Evolutionary conservation across 148 eudicot species (phyloP).

Genomic region (Vaccinium darrowii): DNA sequence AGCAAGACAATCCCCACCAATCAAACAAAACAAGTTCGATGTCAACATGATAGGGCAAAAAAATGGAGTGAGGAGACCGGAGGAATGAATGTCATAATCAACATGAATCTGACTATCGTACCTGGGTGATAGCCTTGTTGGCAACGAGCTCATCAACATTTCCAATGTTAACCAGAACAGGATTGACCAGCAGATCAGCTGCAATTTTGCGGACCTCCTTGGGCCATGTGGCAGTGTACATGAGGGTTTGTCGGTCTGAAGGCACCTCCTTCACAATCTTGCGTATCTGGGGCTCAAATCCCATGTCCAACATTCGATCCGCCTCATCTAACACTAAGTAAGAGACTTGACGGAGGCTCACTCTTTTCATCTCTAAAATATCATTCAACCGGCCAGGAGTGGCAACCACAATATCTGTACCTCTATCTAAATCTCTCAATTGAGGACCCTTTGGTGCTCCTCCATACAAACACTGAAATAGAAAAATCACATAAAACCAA

Average conservation of each 20-base stretch:
- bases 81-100: neutral
- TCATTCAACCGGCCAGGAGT: conserved; percentile 99
- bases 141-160: conserved; percentile 92
- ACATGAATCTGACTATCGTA: conserved; percentile 11
- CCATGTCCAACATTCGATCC: conserved; percentile 99
- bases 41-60: neutral
- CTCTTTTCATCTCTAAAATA: conserved; percentile 73
- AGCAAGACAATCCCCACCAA: neutral
- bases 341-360: conserved; percentile 79
- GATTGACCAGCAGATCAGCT: conserved; percentile 71
- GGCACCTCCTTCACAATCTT: conserved; percentile 92
- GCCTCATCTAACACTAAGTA: conserved; percentile 97
- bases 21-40: neutral
- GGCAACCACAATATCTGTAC: conserved; percentile 89
- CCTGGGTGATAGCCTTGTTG: conserved; percentile 95
- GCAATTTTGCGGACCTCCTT: conserved; percentile 96
- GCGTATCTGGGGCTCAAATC: conserved; percentile 96
- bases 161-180: conserved; percentile 93
- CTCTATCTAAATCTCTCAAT: conserved; percentile 68
- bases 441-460: conserved; percentile 99
- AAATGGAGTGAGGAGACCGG: neutral
- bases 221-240: conserved; percentile 99
- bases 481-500: conserved; percentile 17
- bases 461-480: conserved; percentile 81
- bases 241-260: conserved; percentile 76